Percentiles rank a stretch among this genome's conserved stretches.
Evolutionary conservation across 2,329 filamentous ascomycete genomes (phyloP).

Genomic region (Colletotrichum eremochloae): DNA sequence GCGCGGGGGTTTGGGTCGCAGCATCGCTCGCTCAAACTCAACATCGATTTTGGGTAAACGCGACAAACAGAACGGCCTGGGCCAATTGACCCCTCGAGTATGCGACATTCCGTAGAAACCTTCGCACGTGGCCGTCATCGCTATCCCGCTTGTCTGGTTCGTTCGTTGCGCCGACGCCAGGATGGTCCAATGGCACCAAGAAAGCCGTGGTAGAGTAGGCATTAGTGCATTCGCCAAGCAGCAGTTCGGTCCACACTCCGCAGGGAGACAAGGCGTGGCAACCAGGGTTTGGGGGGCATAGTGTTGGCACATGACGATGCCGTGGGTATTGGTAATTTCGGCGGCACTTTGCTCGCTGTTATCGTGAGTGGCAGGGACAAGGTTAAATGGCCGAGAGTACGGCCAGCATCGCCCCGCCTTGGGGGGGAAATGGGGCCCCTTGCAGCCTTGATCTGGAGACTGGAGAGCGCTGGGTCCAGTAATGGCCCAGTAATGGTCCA

Average conservation of each 20-base stretch:
- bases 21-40: conserved; percentile 40
- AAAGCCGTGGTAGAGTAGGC: background rate
- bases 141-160: background rate
- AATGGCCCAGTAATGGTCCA: too few species aligned
- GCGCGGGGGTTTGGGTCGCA: conserved; percentile 32
- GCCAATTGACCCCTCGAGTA: background rate
- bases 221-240: background rate
- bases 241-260: background rate
- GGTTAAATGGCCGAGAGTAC: conserved; percentile 36
- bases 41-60: background rate
- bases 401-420: conserved; percentile 27
- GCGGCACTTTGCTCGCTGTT: conserved; percentile 40
- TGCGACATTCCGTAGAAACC: background rate
- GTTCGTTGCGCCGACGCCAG: background rate
- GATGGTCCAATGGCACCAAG: background rate
- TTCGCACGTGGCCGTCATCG: background rate
- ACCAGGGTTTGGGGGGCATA: background rate
- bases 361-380: conserved; percentile 25
- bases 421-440: background rate
- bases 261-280: conserved; percentile 2
- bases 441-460: conserved; percentile 11
- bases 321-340: conserved; percentile 36
- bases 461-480: background rate
- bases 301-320: conserved; percentile 32
- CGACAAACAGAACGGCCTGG: conserved; percentile 1